These are phyloP conservation scores for Colletotrichum camelliae DNA, from an alignment of 2,329 filamentous ascomycete species.

Conservation along the genomic window DNA sequence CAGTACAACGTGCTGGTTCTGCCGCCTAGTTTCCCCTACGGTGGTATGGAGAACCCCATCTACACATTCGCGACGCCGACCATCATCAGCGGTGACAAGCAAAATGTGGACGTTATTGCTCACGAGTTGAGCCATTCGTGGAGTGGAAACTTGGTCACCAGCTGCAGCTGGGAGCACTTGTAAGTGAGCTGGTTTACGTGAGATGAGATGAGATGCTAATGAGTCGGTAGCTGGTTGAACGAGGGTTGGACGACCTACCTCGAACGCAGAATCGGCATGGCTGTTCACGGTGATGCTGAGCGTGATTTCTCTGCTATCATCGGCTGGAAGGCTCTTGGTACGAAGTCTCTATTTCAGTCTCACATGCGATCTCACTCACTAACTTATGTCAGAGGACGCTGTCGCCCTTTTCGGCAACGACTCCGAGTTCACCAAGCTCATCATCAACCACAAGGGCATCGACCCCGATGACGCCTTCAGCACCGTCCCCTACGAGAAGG, in stretches of 20 bases:
- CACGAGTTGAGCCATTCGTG: slow-evolving; percentile 81
- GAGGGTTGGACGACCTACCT: slow-evolving; percentile 95
- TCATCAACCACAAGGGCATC: slow-evolving; percentile 84
- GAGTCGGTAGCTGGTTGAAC: slow-evolving; percentile 63
- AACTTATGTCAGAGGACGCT: slow-evolving; percentile 65
- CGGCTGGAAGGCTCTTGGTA: slow-evolving; percentile 85
- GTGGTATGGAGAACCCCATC: slow-evolving; percentile 90
- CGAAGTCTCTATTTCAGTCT: slow-evolving; percentile 23
- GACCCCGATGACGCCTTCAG: slow-evolving; percentile 97
- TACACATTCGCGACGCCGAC: slow-evolving; percentile 96
- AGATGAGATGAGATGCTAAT: neutral
- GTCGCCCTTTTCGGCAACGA: slow-evolving; percentile 80
- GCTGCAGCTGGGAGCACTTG: slow-evolving; percentile 83
- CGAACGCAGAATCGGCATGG: slow-evolving; percentile 81
- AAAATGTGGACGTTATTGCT: slow-evolving; percentile 96
- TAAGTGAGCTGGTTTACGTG: slow-evolving; percentile 38
- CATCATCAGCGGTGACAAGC: slow-evolving; percentile 86
- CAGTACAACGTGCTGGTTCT: slow-evolving; percentile 93
- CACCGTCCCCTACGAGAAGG: slow-evolving; percentile 93
- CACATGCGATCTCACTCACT: neutral
- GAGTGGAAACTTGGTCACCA: slow-evolving; percentile 86
- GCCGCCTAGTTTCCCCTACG: slow-evolving; percentile 89
- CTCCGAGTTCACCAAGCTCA: slow-evolving; percentile 91
- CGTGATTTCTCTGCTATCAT: slow-evolving; percentile 96
- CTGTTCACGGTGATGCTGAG: slow-evolving; percentile 81